These are phyloP conservation scores for Termitomyces eurrhizus DNA, from an alignment of 768 basidiomycete species.

Conservation along the genomic window DNA sequence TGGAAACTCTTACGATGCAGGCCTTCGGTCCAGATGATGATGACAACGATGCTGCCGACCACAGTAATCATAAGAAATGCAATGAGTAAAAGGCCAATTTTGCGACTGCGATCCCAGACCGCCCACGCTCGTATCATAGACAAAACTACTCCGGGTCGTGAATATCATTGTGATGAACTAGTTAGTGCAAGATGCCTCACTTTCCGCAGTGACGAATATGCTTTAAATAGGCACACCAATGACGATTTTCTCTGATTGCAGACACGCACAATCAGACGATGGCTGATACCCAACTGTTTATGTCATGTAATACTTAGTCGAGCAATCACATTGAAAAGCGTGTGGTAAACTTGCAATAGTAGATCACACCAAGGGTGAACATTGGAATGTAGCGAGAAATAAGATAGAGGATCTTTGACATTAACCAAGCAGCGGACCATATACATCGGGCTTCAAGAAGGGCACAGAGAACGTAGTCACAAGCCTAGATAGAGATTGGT, in stretches of 20 bases:
- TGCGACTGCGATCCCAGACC: neutral
- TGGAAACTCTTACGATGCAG: neutral
- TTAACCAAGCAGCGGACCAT: conserved; percentile 11
- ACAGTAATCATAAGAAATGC: neutral
- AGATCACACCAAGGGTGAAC: neutral
- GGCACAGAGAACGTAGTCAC: conserved; percentile 19
- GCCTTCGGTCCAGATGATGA: neutral
- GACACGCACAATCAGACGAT: neutral
- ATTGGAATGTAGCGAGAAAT: conserved; percentile 11
- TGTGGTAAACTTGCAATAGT: neutral
- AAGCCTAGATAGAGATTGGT: conserved; percentile 8
- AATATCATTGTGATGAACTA: neutral
- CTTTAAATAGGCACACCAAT: neutral
- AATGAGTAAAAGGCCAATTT: neutral
- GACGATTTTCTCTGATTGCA: neutral
- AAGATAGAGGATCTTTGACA: conserved; percentile 13
- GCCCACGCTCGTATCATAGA: neutral
- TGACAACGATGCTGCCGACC: too few relatives aligned
- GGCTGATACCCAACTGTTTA: neutral
- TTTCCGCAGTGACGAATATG: neutral
- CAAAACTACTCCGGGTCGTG: neutral
- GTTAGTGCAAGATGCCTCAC: neutral
- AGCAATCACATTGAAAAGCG: too few relatives aligned
- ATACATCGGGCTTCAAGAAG: conserved; percentile 1
- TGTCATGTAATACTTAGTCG: neutral